phyloP scores from a whole-genome alignment of 257 asterid species.

The Gardenia jasminoides region DNA sequence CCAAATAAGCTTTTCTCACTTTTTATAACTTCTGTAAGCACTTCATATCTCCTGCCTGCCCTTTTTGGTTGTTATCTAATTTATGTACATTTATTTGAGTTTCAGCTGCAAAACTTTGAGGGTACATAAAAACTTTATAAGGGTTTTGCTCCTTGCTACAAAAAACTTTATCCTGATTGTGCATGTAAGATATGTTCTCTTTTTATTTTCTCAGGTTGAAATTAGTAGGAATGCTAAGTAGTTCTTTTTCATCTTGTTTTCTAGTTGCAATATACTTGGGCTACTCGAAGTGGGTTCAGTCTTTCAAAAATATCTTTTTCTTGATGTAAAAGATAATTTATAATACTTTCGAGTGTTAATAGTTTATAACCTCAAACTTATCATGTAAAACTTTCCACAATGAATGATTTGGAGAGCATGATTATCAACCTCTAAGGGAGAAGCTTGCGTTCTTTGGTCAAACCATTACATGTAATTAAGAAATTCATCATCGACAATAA shows the following conservation, averaged over 20 bases:
- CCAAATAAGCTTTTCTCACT: not conserved
- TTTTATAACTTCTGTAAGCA: not conserved
- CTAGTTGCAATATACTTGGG: not conserved
- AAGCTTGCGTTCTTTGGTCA: not conserved
- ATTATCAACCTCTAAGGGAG: slow-evolving; percentile 10
- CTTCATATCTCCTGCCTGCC: not conserved
- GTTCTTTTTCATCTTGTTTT: not conserved
- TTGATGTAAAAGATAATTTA: not conserved
- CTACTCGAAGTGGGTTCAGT: not conserved
- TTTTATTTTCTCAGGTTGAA: not conserved
- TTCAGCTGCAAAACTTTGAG: not conserved
- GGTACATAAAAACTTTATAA: not conserved
- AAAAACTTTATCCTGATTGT: not conserved
- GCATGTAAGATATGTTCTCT: too few relatives aligned
- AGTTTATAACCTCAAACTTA: not conserved
- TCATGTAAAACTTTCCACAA: not conserved
- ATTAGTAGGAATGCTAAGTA: not conserved
- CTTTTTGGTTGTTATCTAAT: not conserved
- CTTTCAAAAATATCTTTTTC: not conserved
- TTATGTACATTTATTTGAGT: not conserved
- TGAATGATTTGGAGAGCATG: not conserved
- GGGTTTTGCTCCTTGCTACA: not conserved
- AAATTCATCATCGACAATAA: not conserved
- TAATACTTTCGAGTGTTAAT: not conserved
- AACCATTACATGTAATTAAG: slow-evolving; percentile 1